phyloP scores from a whole-genome alignment of 148 eudicot genomes.

The Rhododendron molle region DNA sequence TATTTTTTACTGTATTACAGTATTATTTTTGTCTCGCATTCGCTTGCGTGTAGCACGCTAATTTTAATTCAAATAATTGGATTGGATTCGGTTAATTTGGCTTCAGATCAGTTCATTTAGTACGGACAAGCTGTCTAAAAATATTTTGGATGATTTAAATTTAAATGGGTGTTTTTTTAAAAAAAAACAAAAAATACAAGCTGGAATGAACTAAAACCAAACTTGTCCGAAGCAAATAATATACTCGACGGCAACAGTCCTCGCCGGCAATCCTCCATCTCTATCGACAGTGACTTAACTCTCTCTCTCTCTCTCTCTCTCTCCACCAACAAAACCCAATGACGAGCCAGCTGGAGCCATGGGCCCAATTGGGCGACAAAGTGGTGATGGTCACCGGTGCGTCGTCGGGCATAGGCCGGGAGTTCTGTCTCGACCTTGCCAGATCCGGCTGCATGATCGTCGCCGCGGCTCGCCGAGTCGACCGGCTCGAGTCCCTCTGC shows the following conservation, averaged over 20 bases:
- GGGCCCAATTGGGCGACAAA: constrained; percentile 14
- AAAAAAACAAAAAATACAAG: no score
- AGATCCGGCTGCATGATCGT: constrained; percentile 31
- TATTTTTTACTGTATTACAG: no score
- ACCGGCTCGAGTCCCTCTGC: constrained; percentile 25
- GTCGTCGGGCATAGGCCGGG: constrained; percentile 23
- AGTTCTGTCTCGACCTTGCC: constrained; percentile 22
- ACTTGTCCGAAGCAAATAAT: no score
- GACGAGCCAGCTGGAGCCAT: constrained; percentile 10
- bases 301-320: neutral
- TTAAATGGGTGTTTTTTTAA: no score
- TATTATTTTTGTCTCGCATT: no score
- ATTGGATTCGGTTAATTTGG: no score
- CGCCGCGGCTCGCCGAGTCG: constrained; percentile 28
- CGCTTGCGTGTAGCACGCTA: no score
- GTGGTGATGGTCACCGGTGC: constrained; percentile 28
- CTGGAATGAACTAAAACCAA: no score
- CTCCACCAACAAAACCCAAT: neutral
- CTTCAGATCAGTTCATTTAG: no score
- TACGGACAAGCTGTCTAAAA: no score
- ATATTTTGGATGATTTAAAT: no score
- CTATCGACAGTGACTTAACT: neutral
- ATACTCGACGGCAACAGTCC: neutral
- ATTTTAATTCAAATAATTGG: no score
- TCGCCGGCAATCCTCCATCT: neutral